Evolutionary conservation across 129 eudicot genomes (phyloP).

Genomic region (Pittosporum tobira): DNA sequence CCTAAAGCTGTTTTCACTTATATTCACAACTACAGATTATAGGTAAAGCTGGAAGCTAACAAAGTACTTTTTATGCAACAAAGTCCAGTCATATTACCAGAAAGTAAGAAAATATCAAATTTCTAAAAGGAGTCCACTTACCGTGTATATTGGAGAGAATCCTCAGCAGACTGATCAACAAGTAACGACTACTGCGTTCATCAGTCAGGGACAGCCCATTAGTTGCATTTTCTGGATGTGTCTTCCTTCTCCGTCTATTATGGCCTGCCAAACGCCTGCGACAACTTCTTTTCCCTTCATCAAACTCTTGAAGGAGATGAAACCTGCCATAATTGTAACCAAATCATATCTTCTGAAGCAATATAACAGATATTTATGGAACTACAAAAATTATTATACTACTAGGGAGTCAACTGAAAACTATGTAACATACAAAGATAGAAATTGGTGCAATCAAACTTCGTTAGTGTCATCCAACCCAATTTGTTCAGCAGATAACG

Average conservation of each 20-base stretch:
- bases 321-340: conserved; percentile 13
- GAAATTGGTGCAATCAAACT: neutral
- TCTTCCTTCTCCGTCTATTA: conserved; percentile 28
- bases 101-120: neutral
- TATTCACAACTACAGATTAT: too few relatives aligned
- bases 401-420: neutral
- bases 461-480: neutral
- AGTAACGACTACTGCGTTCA: conserved; percentile 15
- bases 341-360: too few relatives aligned
- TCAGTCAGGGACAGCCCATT: conserved; percentile 14
- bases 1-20: too few relatives aligned
- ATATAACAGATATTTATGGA: neutral
- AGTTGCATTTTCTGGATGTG: conserved; percentile 19
- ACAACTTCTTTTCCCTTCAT: conserved; percentile 32
- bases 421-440: neutral
- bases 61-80: too few relatives aligned
- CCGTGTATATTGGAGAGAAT: conserved; percentile 27
- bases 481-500: neutral
- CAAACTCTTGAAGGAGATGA: conserved; percentile 28
- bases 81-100: too few relatives aligned
- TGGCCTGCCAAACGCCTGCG: conserved; percentile 32
- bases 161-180: conserved; percentile 19
- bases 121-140: neutral
- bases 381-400: too few relatives aligned
- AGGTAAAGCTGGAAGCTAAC: neutral